Base-by-base conservation (phyloP, 805 yeast genomes). In the Candida sphagnicola region DNA sequence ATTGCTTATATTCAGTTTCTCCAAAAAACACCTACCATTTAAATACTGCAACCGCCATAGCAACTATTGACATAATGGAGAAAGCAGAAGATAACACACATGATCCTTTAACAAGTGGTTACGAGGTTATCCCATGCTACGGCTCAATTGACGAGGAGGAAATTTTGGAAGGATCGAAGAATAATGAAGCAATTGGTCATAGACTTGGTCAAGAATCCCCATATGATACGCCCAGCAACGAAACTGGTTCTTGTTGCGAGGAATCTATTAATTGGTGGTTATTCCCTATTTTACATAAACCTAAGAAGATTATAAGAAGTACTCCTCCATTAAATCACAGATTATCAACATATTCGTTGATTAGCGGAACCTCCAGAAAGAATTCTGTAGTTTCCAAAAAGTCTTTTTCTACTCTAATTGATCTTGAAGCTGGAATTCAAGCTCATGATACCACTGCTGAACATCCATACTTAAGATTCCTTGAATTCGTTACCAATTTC, bases 21-120 rank as follows among this genome's bases (percentile, higher is more conserved):
- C 73, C 73, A 0, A 63, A 53, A 34, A 65, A 67, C 41, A 66
- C 73, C 0, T 56, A 53, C 37, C 64, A 67, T 45, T 48, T 62
- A 30, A 52, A 60, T 34, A 48, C 49, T 15, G 60, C 54, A 12
- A 49, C 53, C 10, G 59, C 59, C 4, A 44, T 47, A 24, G 60
- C 59, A n/a, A 45, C 51, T 8, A 37, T 47, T 15, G 54, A 50
- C 29, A 43, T 42, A 16, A 19, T 28, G 18, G 41, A 39, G 5
- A 35, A 35, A 15, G 36, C 14, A 12, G 39, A 37, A 11, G 26
- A 18, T 14, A 17, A 39, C 15, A 5, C 6, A 5, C 15, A 12
- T 8, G 13, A 26, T n/a, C 29, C 8, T 10, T 26, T 21, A 21
- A 11, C 25, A n/a, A n/a, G n/a, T n/a, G n/a, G n/a, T n/a, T n/a